Percentiles rank a stretch among this genome's conserved stretches.
phyloP scores from a whole-genome alignment of 1,284 basidiomycete species.

The Heterobasidion irregulare region DNA sequence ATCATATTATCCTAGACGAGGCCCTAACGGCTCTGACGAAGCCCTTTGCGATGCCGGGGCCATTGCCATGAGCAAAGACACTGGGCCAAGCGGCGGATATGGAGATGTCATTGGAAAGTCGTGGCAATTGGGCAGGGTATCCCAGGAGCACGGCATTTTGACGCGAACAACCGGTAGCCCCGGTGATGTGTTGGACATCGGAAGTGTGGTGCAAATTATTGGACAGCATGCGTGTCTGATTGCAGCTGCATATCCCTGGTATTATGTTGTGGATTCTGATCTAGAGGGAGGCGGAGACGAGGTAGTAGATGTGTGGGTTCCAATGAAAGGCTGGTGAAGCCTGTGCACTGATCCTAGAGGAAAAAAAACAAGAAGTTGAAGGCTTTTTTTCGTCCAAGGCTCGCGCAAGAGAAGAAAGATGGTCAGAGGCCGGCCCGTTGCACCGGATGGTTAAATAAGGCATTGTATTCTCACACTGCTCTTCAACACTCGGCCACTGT shows the following conservation, averaged over 20 bases:
- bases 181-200: constrained; percentile 32
- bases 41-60: constrained; percentile 79
- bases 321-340: constrained; percentile 82
- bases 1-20: constrained; percentile 69
- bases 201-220: constrained; percentile 50
- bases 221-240: constrained; percentile 78
- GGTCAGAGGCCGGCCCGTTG: too few species aligned
- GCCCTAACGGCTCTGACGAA: constrained; percentile 52
- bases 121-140: constrained; percentile 69
- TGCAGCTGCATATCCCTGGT: constrained; percentile 72
- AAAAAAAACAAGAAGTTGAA: neutral
- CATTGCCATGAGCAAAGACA: constrained; percentile 82
- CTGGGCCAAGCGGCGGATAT: constrained; percentile 61
- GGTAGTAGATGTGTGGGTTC: constrained; percentile 82
- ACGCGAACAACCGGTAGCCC: constrained; percentile 25
- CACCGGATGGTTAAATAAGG: neutral
- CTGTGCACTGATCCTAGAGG: neutral
- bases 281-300: constrained; percentile 33
- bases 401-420: too few species aligned
- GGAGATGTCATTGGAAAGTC: constrained; percentile 63
- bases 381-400: too few species aligned
- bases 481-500: neutral
- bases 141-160: constrained; percentile 79
- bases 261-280: constrained; percentile 68
- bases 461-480: neutral